Evolutionary conservation across 768 basidiomycete species (phyloP), one percentile per base, ranked within the genome.

Genomic region (Lactifluus rugatus): DNA sequence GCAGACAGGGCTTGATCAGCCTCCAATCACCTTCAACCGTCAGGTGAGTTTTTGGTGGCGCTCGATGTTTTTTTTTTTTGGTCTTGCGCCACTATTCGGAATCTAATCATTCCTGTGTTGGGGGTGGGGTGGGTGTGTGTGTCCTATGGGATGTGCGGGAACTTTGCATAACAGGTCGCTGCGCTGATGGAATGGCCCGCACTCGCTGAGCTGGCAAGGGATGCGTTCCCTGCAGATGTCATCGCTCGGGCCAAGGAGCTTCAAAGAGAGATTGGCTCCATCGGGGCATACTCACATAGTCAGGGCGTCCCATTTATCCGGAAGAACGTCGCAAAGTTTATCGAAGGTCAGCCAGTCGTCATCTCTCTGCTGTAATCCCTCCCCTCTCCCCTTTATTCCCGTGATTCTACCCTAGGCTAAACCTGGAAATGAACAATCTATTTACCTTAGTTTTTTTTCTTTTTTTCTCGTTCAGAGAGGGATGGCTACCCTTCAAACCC

Each of bases 281-380:
- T 92, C 57, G 95, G 95, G 9, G 95, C 95, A 13, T 99, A 98
- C 75, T 91, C 91, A 6, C 94, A 96, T 70, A 90, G 87, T 48
- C 93, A 97, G 68, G 96, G 95, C 34, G 83, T 96, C 2, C 85
- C 91, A 0, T 76, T 85, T 66, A 93, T 99, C 66, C 83, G 95
- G 59, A 78, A 87, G 68, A 82, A 82, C 56, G 90, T 99, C 37
- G 93, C 94, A 2, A 78, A 84, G 64, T 99, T 93, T 73, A 93
- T 99, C 59, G 74, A 83, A 71, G 82, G 94, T 92, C 60, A 42
- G 81, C 70, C 16, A 17, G 5, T 51, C 46, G 14, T 45, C 60
- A 47, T 48, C 32, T 23, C 25, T 31, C n/a, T 56, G 37, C 52
- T 41, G 46, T 58, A 9, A 53, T 41, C 13, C 36, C 16, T 34